Evolutionary conservation across 345 rosid species (phyloP).

Genomic region (Sonneratia caseolaris): DNA sequence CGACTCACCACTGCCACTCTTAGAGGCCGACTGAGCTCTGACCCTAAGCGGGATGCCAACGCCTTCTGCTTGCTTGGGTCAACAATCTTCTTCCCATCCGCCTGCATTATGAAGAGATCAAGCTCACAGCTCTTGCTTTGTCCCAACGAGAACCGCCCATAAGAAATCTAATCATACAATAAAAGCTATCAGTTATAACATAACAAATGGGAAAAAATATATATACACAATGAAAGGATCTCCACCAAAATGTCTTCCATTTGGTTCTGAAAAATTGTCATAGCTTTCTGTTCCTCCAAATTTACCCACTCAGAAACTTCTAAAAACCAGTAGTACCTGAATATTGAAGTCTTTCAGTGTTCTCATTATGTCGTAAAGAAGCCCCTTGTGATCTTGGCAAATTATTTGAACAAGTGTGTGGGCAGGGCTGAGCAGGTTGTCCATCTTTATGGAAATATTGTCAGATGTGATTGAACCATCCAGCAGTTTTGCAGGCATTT

Average conservation of each 20-base stretch:
- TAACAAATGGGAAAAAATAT: background rate
- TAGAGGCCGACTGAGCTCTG: conserved; percentile 69
- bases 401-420: conserved; percentile 81
- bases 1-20: conserved; percentile 67
- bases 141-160: conserved; percentile 67
- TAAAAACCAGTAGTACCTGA: conserved; percentile 38
- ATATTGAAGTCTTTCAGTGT: conserved; percentile 89
- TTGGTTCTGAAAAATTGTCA: no score
- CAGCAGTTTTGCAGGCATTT: conserved; percentile 28
- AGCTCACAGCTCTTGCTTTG: conserved; percentile 60
- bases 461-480: conserved; percentile 28
- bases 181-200: conserved; percentile 3
- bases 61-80: conserved; percentile 72
- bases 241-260: no score
- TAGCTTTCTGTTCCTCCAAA: background rate
- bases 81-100: conserved; percentile 81
- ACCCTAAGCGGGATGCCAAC: conserved; percentile 46
- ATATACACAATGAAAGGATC: no score
- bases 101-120: conserved; percentile 76
- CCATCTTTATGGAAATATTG: conserved; percentile 50
- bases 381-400: conserved; percentile 89
- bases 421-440: conserved; percentile 70
- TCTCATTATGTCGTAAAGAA: conserved; percentile 87
- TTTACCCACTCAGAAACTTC: background rate
- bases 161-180: conserved; percentile 50